Evolutionary conservation across 352 stramenopile species (phyloP).

Genomic region (Pythium biforme): DNA sequence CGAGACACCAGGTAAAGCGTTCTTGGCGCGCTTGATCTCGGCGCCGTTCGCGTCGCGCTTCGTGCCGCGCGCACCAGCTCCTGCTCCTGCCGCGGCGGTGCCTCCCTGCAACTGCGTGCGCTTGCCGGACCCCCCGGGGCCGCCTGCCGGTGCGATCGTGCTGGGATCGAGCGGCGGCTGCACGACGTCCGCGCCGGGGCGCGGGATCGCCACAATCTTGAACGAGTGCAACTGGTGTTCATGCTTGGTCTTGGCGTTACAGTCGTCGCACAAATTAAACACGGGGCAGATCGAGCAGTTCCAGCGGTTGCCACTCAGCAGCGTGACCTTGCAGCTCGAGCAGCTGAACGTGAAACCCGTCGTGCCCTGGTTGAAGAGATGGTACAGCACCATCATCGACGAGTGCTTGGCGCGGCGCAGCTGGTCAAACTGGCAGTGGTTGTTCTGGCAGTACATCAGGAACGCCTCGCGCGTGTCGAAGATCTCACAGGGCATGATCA

Average conservation of each 20-base stretch:
- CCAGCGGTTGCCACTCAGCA: constrained; percentile 94
- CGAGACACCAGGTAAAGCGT: not conserved
- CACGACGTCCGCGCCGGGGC: constrained; percentile 46
- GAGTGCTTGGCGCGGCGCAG: constrained; percentile 88
- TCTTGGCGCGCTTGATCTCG: constrained; percentile 31
- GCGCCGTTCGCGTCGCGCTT: constrained; percentile 30
- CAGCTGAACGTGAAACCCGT: constrained; percentile 98
- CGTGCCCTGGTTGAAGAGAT: constrained; percentile 87
- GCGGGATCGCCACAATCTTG: constrained; percentile 89
- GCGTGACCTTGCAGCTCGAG: constrained; percentile 91
- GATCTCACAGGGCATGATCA: constrained; percentile 98
- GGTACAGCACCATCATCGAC: constrained; percentile 89
- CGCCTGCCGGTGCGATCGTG: constrained; percentile 24
- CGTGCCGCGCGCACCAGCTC: constrained; percentile 26
- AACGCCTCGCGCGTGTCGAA: constrained; percentile 92
- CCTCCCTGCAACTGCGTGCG: constrained; percentile 33
- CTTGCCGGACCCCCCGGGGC: constrained; percentile 23
- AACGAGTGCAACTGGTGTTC: constrained; percentile 92
- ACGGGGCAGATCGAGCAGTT: constrained; percentile 95
- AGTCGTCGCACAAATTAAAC: constrained; percentile 96
- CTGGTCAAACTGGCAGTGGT: constrained; percentile 89
- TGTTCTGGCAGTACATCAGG: constrained; percentile 88
- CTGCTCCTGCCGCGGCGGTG: constrained; percentile 5
- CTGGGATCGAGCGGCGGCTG: constrained; percentile 26
- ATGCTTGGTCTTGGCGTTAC: constrained; percentile 90